Evolutionary conservation across 257 asterid species (phyloP).

Genomic region (Salvia hispanica): DNA sequence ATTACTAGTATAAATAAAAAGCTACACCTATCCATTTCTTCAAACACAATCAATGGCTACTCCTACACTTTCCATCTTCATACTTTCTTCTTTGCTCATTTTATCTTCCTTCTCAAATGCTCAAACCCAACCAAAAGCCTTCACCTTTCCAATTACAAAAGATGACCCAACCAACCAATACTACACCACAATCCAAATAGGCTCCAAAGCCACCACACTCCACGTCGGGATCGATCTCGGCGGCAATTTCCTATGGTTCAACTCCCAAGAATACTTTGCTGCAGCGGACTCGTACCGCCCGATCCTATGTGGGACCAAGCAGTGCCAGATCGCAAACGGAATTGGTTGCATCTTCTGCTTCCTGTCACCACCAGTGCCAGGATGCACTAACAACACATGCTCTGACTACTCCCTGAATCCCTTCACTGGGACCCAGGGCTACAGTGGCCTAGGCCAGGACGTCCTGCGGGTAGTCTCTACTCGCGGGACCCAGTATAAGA

Average conservation of each 20-base stretch:
- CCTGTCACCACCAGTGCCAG: slow-evolving; percentile 47
- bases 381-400: slow-evolving; percentile 62
- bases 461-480: slow-evolving; percentile 32
- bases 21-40: background rate
- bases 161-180: slow-evolving; percentile 45
- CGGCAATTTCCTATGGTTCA: slow-evolving; percentile 49
- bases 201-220: slow-evolving; percentile 44
- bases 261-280: slow-evolving; percentile 42
- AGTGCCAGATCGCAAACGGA: slow-evolving; percentile 39
- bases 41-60: slow-evolving; percentile 32
- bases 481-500: slow-evolving; percentile 28
- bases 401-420: slow-evolving; percentile 54
- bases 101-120: slow-evolving; percentile 30
- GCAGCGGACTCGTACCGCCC: slow-evolving; percentile 49
- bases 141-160: slow-evolving; percentile 48
- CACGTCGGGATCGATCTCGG: slow-evolving; percentile 49
- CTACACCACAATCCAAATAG: slow-evolving; percentile 44
- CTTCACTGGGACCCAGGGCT: slow-evolving; percentile 50
- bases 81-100: slow-evolving; percentile 18
- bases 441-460: slow-evolving; percentile 48
- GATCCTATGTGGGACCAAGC: slow-evolving; percentile 40
- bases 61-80: slow-evolving; percentile 21
- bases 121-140: slow-evolving; percentile 44
- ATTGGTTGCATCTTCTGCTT: slow-evolving; percentile 53
- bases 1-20: background rate